Evolutionary conservation across 1,284 basidiomycete species (phyloP).

Genomic region (Mixia osmundae): DNA sequence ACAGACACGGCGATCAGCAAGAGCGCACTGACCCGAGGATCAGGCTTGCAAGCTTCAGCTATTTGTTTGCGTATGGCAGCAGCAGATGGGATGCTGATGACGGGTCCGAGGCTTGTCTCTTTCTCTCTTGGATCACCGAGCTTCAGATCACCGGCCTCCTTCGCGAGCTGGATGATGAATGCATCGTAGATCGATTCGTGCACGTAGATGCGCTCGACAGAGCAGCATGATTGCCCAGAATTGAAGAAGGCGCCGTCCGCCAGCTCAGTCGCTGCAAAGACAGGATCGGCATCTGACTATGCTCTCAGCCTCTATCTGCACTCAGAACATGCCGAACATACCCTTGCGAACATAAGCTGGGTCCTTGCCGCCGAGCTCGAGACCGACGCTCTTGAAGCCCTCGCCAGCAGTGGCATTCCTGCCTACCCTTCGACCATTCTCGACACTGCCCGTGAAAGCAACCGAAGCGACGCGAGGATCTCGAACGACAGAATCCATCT

Average conservation of each 20-base stretch:
- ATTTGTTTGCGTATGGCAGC: slow-evolving; percentile 64
- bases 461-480: slow-evolving; percentile 54
- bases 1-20: background rate
- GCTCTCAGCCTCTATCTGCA: background rate
- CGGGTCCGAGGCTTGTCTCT: slow-evolving; percentile 63
- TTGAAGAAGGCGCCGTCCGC: slow-evolving; percentile 89
- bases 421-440: slow-evolving; percentile 24
- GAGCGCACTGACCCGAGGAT: slow-evolving; percentile 1
- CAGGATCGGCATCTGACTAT: slow-evolving; percentile 45
- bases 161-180: slow-evolving; percentile 54
- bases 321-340: background rate
- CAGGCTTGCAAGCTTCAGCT: slow-evolving; percentile 41
- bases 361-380: slow-evolving; percentile 82
- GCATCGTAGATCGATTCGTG: slow-evolving; percentile 56
- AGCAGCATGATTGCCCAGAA: slow-evolving; percentile 78
- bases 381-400: slow-evolving; percentile 45
- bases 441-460: slow-evolving; percentile 67
- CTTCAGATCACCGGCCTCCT: slow-evolving; percentile 47
- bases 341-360: slow-evolving; percentile 63
- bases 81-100: slow-evolving; percentile 65
- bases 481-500: slow-evolving; percentile 39
- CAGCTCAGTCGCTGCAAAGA: slow-evolving; percentile 58
- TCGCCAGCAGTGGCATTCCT: slow-evolving; percentile 30
- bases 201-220: slow-evolving; percentile 78
- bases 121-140: slow-evolving; percentile 59